phyloP scores from a whole-genome alignment of 441 rosid genomes.

The Mallotus japonicus region DNA sequence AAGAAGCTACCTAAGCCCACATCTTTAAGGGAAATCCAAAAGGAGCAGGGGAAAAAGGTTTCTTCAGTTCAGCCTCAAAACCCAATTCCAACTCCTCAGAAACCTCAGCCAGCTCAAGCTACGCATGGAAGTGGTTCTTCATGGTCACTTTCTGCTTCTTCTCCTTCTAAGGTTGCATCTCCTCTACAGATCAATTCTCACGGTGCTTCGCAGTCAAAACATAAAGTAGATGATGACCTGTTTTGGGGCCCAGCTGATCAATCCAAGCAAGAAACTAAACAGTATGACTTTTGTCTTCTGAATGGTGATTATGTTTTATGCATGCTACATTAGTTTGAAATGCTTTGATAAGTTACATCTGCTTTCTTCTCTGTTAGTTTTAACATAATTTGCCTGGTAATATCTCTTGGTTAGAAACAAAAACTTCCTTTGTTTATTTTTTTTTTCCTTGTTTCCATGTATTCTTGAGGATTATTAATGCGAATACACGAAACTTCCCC shows the following conservation, averaged over 20 bases:
- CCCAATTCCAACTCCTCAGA: conserved; percentile 52
- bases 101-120: conserved; percentile 53
- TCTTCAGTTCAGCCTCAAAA: conserved; percentile 46
- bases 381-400: neutral
- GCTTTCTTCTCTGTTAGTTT: neutral
- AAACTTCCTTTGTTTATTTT: neutral
- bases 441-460: neutral
- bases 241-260: conserved; percentile 96
- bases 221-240: conserved; percentile 78
- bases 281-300: conserved; percentile 44
- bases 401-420: neutral
- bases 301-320: neutral
- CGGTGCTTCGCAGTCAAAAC: conserved; percentile 55
- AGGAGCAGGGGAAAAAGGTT: conserved; percentile 81
- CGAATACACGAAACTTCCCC: neutral
- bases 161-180: conserved; percentile 64
- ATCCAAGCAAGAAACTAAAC: conserved; percentile 65
- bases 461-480: neutral
- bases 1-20: conserved; percentile 61
- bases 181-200: conserved; percentile 53
- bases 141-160: conserved; percentile 58
- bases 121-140: conserved; percentile 43
- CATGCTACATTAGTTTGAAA: neutral
- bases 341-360: neutral
- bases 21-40: conserved; percentile 86